Conservation (phyloP, 306 rosid species). For the Dicorynia guianensis region DNA sequence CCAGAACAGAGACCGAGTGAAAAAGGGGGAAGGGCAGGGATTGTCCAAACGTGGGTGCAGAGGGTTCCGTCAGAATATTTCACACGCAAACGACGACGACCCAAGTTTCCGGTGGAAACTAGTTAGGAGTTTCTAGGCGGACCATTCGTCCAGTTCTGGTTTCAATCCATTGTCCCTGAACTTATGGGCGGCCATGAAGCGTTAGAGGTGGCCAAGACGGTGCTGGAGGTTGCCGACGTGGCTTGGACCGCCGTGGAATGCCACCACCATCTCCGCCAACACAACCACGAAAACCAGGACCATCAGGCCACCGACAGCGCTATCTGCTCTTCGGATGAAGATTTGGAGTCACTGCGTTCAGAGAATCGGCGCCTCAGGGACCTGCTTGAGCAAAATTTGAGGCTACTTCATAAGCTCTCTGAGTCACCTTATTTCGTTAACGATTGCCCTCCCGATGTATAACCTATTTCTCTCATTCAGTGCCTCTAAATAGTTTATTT, state of each 20-base stretch:
- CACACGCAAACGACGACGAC: conserved; percentile 22
- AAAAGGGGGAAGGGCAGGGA: no score
- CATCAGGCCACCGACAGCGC: conserved; percentile 19
- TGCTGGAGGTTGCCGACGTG: conserved; percentile 93
- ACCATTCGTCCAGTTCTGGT: conserved; percentile 10
- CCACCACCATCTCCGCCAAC: conserved; percentile 59
- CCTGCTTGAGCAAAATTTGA: conserved; percentile 75
- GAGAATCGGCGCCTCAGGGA: conserved; percentile 81
- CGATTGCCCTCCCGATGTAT: conserved; percentile 90
- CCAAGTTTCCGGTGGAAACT: neutral
- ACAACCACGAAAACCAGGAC: conserved; percentile 11
- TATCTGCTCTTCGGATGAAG: conserved; percentile 41
- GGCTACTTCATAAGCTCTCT: conserved; percentile 70
- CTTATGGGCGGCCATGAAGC: conserved; percentile 68
- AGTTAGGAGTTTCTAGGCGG: conserved; percentile 6
- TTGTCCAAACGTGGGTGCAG: no score
- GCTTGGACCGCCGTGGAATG: conserved; percentile 87
- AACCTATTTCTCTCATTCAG: neutral
- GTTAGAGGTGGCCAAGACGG: conserved; percentile 85
- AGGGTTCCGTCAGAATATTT: neutral
- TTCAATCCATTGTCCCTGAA: neutral
- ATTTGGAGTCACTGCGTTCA: conserved; percentile 64
- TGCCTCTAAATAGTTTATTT: neutral
- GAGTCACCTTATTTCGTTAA: conserved; percentile 63
- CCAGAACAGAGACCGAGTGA: no score